Evolutionary conservation across 2,329 filamentous ascomycete genomes (phyloP), one percentile per base, ranked within the genome.

Genomic region (Pseudocercospora pini-densiflorae): DNA sequence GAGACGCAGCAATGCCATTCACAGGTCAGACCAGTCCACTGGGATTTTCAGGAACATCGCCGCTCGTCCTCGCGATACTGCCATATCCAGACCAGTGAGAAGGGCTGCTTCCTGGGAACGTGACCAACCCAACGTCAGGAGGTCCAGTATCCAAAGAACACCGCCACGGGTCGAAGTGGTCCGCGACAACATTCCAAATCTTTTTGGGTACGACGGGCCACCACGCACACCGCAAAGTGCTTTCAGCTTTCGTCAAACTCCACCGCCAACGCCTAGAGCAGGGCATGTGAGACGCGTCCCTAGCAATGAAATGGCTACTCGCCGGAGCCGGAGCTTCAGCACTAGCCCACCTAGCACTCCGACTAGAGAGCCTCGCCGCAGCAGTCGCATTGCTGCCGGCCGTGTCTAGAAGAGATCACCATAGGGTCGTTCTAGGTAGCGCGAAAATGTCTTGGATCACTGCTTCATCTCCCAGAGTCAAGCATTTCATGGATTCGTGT

Each of bases 401-500:
- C 27, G 53, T 57, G 27, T 57, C 3, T 27, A 57, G 53, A 57
- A 33, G 27, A 29, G 53, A 19, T 53, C 23, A 14, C 55, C n/a
- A 24, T 36, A 36, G 55, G 43, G 29, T 58, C n/a, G 29, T 19
- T 16, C 3, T 12, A 51, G 47, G 9, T 51, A 21, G 47, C 47
- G 14, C 7, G n/a, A 23, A 49, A 21, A 19, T 29, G 23, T 55
- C 24, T 29, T 55, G 3, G 21, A 27, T 55, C 24, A 27, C 24
- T 19, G 31, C 6, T 43, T 58, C 53, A 57, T 29, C 24, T 19
- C n/a, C 31, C 55, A 16, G n/a, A 23, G 12, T 58, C 24, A 31
- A 67, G 29, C 10, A 64, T 63, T 19, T 62, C 53, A 7, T 62
- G 43, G 23, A 67, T 61, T 19, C 47, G 40, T 12, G 16, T n/a